phyloP scores from a whole-genome alignment of 176 grass and related monocot genomes.

The Raddia distichophylla region DNA sequence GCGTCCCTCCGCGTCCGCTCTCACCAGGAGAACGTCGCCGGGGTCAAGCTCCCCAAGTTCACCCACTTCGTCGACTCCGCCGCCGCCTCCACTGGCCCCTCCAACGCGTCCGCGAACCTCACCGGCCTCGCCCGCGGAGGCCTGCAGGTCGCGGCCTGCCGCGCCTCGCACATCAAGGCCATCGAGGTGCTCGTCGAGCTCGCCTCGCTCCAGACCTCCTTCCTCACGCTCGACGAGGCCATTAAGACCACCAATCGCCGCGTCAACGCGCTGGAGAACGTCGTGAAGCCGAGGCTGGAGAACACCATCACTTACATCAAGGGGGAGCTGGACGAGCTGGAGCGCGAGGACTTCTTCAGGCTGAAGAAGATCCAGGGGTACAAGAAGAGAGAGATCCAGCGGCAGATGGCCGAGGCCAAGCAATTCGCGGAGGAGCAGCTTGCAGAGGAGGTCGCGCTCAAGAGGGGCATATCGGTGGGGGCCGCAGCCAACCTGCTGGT shows the following conservation, averaged over 20 bases:
- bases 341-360: constrained; percentile 95
- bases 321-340: constrained; percentile 89
- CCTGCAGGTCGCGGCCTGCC: constrained; percentile 84
- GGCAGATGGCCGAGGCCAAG: constrained; percentile 51
- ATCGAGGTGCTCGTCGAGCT: constrained; percentile 96
- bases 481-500: constrained; percentile 53
- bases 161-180: constrained; percentile 72
- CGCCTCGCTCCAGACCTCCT: constrained; percentile 88
- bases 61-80: constrained; percentile 75
- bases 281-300: constrained; percentile 86
- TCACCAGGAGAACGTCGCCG: constrained; percentile 87
- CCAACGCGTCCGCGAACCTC: constrained; percentile 49
- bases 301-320: constrained; percentile 95
- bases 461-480: constrained; percentile 67
- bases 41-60: constrained; percentile 87
- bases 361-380: constrained; percentile 95
- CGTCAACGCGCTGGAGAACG: constrained; percentile 92
- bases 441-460: constrained; percentile 60
- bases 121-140: constrained; percentile 84
- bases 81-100: constrained; percentile 36
- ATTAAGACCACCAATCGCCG: constrained; percentile 97
- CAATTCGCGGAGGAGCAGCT: constrained; percentile 64
- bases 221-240: constrained; percentile 92
- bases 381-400: constrained; percentile 79
- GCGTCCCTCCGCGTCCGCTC: constrained; percentile 82